Evolutionary conservation across 2,329 filamentous ascomycete genomes (phyloP), one percentile per base, ranked within the genome.

Genomic region (Chalaropsis ovoidea): DNA sequence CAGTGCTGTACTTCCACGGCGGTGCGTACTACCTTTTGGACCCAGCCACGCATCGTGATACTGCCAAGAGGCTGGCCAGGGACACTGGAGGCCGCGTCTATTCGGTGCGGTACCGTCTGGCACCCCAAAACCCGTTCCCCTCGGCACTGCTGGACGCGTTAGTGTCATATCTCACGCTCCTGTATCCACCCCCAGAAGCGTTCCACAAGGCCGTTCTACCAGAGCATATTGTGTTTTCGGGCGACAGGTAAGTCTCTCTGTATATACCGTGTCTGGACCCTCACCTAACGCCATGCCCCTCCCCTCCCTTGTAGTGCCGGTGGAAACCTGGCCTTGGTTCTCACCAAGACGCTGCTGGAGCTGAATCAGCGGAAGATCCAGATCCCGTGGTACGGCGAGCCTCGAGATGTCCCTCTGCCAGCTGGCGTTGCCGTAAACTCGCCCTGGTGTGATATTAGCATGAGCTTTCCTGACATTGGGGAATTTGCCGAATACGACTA

Each of bases 21-120:
- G 89, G 89, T 64, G 88, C 85, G 3, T 88, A 87, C 75, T 90
- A 80, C 69, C 79, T 90, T 35, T 80, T 87, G 71, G 89, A 92
- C 70, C 88, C 89, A 17, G 75, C 80, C 1, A 85, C 84, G 0
- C 86, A 90, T 71, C 82, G 89, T 2, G 73, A 77, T 0, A 75
- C 80, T 0, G 80, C 79, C 19, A 82, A 81, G 67, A 82, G 80
- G 63, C 76, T 93, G 15, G 87, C 88, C 24, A 84, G 86, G 71
- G 73, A 85, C 66, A 86, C 83, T 0, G 81, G 82, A 27, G 88
- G 88, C 1, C 80, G 87, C 6, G 84, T 85, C 47, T 88, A 89
- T 75, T 86, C 82, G 39, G 84, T 92, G 4, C 81, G 87, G 2
- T 93, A 93, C 74, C 80, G 89, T 5, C 80, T 94, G 2, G 83